Base-by-base conservation (phyloP, 1,284 basidiomycete genomes). In the Phaffia rhodozyma region DNA sequence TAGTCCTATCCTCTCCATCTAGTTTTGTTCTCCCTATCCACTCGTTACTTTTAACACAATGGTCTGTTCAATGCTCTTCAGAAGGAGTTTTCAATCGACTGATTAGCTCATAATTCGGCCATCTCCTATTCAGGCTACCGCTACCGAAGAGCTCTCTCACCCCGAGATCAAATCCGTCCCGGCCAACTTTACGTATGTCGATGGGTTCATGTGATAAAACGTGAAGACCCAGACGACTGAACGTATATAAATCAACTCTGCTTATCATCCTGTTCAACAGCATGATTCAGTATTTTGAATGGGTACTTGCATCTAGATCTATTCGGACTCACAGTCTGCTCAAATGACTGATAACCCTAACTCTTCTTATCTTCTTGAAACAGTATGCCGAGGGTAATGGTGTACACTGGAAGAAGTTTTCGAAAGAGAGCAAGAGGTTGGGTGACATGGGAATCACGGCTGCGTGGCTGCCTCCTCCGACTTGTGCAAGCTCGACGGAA, bases 391-490 rank as follows among this genome's bases (percentile, higher is more conserved):
- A 80, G 80, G 71, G 78, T 77, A 55, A 76, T 73, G 62, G 79
- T 32, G 74, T 75, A 81, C 78, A 89, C 82, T 97, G 90, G 89
- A 82, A 83, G 69, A 84, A 89, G 75, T 82, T 93, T 58, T 83
- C 86, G 70, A 71, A 72, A 11, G 85, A 92, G 71, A 78, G 86
- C 21, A 83, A 87, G 30, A 76, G 75, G 47, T 81, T 97, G 27
- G 82, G 82, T 9, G 79, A 82, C 43, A 81, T 91, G 70, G 93
- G 92, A 29, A 83, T 94, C 70, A 93, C 91, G 0, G 92, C 58
- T n/a, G 34, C 51, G 32, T 82, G 81, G 81, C 66, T 81, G 29
- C 78, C 80, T 61, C 79, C 73, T 38, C 74, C 74, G 18, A 75
- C 73, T 38, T 76, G 76, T 68, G 75, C 71, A 4, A 48, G 52